These are phyloP conservation scores for Neoboletus subvelutipes DNA, from an alignment of 768 basidiomycete genomes.

Conservation along the genomic window DNA sequence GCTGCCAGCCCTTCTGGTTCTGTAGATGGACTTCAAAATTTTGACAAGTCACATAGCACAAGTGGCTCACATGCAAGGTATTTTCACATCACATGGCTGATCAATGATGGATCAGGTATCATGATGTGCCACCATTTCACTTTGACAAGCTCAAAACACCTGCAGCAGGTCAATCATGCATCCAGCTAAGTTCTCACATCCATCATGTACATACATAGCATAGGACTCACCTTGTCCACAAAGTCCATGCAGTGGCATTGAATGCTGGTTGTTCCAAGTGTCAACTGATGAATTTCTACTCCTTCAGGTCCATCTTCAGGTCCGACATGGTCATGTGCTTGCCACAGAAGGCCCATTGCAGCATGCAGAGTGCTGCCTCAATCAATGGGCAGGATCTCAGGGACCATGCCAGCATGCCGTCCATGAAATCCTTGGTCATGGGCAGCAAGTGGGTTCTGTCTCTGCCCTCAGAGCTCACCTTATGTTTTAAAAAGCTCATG, in stretches of 20 bases:
- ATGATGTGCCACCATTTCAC: conserved; percentile 25
- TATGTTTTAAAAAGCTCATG: conserved; percentile 26
- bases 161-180: not conserved
- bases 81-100: not conserved
- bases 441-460: conserved; percentile 24
- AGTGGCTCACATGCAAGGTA: not conserved
- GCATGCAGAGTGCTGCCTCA: not conserved
- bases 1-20: not conserved
- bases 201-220: not conserved
- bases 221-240: not conserved
- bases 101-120: not conserved
- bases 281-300: not conserved
- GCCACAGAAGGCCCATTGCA: not conserved
- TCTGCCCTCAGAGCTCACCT: conserved; percentile 7
- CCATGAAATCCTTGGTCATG: conserved; percentile 7
- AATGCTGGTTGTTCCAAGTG: conserved; percentile 19
- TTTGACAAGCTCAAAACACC: conserved; percentile 32
- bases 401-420: not conserved
- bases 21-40: not conserved
- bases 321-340: not conserved
- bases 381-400: not conserved
- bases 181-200: not conserved
- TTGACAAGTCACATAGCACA: conserved; percentile 8
- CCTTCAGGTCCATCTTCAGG: conserved; percentile 10
- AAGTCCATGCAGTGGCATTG: conserved; percentile 6